Conservation (phyloP, 768 basidiomycete genomes). For the Ramaria sp. region DNA sequence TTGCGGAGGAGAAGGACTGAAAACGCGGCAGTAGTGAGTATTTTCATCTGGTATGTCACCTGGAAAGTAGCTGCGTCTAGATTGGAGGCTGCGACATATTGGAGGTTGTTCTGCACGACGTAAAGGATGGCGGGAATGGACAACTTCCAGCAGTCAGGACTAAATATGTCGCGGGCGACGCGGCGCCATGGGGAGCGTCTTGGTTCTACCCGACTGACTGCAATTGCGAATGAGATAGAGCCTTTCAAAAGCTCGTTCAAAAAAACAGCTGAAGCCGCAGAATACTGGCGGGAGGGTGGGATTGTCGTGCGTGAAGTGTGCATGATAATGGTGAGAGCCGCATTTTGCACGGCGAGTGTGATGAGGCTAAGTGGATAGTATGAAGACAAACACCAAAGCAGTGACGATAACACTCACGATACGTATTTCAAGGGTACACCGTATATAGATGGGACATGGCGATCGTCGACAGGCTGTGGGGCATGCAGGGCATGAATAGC, state of each 20-base stretch:
- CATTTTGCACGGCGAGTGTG: conserved; percentile 32
- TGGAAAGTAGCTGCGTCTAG: conserved; percentile 43
- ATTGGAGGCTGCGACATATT: conserved; percentile 41
- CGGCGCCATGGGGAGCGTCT: conserved; percentile 3
- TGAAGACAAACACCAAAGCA: background rate
- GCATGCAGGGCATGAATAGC: background rate
- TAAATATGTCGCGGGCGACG: conserved; percentile 24
- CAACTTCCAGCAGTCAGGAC: conserved; percentile 40
- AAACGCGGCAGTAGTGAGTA: conserved; percentile 34
- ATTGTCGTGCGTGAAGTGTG: conserved; percentile 35
- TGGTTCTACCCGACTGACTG: conserved; percentile 21
- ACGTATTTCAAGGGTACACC: conserved; percentile 20
- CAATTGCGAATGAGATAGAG: conserved; percentile 32
- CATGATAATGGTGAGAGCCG: conserved; percentile 37
- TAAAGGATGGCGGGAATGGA: conserved; percentile 43
- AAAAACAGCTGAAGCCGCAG: conserved; percentile 37
- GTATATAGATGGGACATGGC: conserved; percentile 12
- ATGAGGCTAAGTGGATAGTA: conserved; percentile 12
- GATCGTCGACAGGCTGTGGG: conserved; percentile 18
- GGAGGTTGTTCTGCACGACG: conserved; percentile 36
- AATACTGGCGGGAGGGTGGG: conserved; percentile 27
- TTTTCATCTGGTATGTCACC: conserved; percentile 39
- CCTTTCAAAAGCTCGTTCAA: conserved; percentile 41
- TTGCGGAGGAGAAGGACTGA: conserved; percentile 28
- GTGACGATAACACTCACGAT: conserved; percentile 12